A percentile compares a stretch with the other conserved stretches of the same genome.
phyloP scores from a whole-genome alignment of 2,329 filamentous ascomycete species.

The Aulographum hederae region DNA sequence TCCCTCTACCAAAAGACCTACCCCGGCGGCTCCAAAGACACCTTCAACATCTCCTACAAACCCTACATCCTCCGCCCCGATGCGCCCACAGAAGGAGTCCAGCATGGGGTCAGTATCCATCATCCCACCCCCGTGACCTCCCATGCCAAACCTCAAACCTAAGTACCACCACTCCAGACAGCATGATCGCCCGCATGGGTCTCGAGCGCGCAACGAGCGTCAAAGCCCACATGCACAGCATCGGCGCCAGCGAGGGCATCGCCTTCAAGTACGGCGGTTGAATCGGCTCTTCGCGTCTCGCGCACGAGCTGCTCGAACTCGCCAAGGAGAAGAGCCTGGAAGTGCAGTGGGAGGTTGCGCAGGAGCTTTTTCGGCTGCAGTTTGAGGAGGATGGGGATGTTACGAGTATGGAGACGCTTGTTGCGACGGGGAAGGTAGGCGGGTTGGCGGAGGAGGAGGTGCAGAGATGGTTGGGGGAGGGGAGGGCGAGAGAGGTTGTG shows the following conservation, averaged over 20 bases:
- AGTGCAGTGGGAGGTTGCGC: background rate
- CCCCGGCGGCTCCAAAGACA: constrained; percentile 17
- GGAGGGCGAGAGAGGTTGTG: background rate
- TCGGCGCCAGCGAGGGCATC: background rate
- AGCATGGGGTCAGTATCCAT: no score
- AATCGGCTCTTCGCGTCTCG: background rate
- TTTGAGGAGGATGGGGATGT: background rate
- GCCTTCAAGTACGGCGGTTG: background rate
- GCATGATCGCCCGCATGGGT: background rate
- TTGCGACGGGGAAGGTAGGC: background rate
- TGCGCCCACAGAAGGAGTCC: constrained; percentile 3
- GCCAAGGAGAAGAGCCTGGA: background rate
- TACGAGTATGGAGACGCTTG: background rate
- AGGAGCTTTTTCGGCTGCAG: background rate
- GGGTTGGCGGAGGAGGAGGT: background rate
- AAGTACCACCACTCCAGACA: constrained; percentile 4
- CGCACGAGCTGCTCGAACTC: background rate
- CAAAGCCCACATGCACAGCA: background rate
- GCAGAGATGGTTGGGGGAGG: background rate
- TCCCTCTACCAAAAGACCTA: constrained; percentile 21
- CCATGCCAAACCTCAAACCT: no score
- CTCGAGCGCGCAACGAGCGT: background rate
- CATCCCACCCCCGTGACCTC: no score
- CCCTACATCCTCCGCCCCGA: constrained; percentile 20
- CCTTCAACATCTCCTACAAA: constrained; percentile 17